phyloP scores from a whole-genome alignment of 2,329 filamentous ascomycete genomes.

The Epichloe aotearoae region DNA sequence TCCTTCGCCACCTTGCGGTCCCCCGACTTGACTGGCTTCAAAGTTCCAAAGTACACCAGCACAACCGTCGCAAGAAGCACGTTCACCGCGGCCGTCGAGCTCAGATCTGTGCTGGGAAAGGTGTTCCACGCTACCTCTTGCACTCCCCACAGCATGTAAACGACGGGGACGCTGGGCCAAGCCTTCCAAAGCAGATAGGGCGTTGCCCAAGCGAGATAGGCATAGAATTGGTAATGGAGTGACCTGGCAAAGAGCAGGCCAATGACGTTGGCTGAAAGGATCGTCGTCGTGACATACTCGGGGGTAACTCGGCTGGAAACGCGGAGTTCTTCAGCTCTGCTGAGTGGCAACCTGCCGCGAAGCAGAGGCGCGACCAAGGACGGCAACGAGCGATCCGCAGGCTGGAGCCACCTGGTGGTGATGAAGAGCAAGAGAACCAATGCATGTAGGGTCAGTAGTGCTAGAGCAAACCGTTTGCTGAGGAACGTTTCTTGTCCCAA shows the following conservation, averaged over 20 bases:
- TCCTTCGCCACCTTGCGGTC: constrained; percentile 8
- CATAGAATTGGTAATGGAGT: constrained; percentile 91
- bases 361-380: constrained; percentile 36
- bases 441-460: constrained; percentile 52
- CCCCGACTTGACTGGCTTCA: constrained; percentile 9
- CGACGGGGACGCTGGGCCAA: constrained; percentile 51
- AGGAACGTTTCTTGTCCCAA: constrained; percentile 74
- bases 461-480: constrained; percentile 50
- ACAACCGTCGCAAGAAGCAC: constrained; percentile 54
- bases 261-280: constrained; percentile 63
- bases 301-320: constrained; percentile 50
- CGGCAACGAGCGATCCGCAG: constrained; percentile 44
- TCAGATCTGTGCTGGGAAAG: constrained; percentile 59
- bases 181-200: constrained; percentile 78
- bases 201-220: constrained; percentile 79
- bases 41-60: constrained; percentile 46
- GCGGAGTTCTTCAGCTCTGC: constrained; percentile 37
- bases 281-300: constrained; percentile 60
- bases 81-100: constrained; percentile 52
- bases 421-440: constrained; percentile 55
- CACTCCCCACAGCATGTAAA: constrained; percentile 56
- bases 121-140: constrained; percentile 95
- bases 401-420: constrained; percentile 56
- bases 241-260: constrained; percentile 78
- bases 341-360: constrained; percentile 30